Conservation (phyloP, 139 green algal genomes). For the Ettlia oleoabundans region DNA sequence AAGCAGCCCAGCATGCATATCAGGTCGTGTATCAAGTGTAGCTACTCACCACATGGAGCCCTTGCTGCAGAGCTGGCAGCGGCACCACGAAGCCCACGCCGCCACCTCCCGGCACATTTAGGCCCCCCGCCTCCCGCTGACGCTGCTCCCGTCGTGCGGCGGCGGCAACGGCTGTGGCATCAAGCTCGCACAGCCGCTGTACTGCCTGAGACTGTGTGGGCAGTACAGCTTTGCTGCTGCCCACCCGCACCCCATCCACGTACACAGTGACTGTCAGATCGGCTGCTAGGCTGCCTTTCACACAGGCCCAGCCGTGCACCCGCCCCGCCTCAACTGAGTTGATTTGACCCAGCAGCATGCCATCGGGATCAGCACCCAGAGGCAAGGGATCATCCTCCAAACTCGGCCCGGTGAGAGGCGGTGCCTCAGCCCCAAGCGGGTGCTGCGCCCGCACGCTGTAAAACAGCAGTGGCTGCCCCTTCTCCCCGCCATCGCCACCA, state of each 20-base stretch:
- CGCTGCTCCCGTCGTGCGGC: constrained; percentile 11
- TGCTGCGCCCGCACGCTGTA: constrained; percentile 46
- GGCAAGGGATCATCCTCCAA: constrained; percentile 38
- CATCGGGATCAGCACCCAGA: background rate
- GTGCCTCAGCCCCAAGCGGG: background rate
- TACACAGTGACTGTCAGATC: constrained; percentile 48
- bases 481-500: background rate
- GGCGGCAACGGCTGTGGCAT: background rate
- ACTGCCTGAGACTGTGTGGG: constrained; percentile 41
- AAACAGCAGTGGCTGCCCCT: constrained; percentile 41
- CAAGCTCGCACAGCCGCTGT: constrained; percentile 46
- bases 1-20: background rate
- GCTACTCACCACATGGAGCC: constrained; percentile 46
- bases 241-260: constrained; percentile 54
- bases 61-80: constrained; percentile 49
- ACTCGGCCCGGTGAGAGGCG: constrained; percentile 31
- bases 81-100: constrained; percentile 51
- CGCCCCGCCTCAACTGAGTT: constrained; percentile 49
- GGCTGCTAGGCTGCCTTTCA: background rate
- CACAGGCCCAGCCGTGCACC: constrained; percentile 57
- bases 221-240: constrained; percentile 12
- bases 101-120: background rate
- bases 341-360: constrained; percentile 48
- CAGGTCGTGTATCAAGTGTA: too few relatives aligned
- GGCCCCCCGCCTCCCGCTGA: constrained; percentile 28